Conservation (phyloP, 2,329 filamentous ascomycete species). For the Apiospora sp. region DNA sequence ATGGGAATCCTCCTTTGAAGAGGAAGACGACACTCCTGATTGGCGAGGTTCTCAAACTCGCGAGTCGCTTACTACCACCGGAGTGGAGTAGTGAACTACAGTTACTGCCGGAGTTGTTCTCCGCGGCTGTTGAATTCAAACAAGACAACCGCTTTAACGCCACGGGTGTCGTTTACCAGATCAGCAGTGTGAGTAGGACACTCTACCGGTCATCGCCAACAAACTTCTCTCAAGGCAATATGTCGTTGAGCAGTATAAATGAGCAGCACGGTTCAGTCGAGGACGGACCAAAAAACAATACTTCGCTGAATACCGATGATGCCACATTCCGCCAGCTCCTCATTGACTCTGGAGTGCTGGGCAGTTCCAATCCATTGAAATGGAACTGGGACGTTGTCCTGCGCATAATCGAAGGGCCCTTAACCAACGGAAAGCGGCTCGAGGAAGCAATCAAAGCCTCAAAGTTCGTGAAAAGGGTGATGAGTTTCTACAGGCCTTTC, state of each 20-base stretch:
- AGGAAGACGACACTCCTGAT: constrained; percentile 91
- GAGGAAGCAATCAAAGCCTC: constrained; percentile 95
- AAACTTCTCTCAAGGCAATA: constrained; percentile 45
- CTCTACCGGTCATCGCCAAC: constrained; percentile 79
- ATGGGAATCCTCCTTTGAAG: constrained; percentile 74
- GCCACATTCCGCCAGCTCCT: constrained; percentile 70
- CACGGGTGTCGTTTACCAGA: constrained; percentile 93
- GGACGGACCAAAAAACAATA: constrained; percentile 62
- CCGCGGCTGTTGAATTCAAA: constrained; percentile 75
- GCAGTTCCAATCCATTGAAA: constrained; percentile 88
- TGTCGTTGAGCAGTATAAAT: constrained; percentile 54
- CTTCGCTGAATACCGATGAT: constrained; percentile 63
- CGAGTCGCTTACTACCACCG: constrained; percentile 83
- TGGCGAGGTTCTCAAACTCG: constrained; percentile 88
- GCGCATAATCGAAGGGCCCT: constrained; percentile 88
- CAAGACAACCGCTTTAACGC: constrained; percentile 79
- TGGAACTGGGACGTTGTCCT: constrained; percentile 98
- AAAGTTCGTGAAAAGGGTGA: constrained; percentile 93
- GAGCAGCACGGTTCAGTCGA: constrained; percentile 60
- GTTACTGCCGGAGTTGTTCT: constrained; percentile 84
- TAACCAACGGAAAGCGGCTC: constrained; percentile 88
- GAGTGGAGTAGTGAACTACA: constrained; percentile 86
- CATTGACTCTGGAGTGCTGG: constrained; percentile 84
- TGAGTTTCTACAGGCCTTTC: constrained; percentile 96
- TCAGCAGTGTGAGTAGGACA: constrained; percentile 95